Evolutionary conservation across 2,329 filamentous ascomycete species (phyloP), one percentile per base, ranked within the genome.

Genomic region (Mariannaea elegans): DNA sequence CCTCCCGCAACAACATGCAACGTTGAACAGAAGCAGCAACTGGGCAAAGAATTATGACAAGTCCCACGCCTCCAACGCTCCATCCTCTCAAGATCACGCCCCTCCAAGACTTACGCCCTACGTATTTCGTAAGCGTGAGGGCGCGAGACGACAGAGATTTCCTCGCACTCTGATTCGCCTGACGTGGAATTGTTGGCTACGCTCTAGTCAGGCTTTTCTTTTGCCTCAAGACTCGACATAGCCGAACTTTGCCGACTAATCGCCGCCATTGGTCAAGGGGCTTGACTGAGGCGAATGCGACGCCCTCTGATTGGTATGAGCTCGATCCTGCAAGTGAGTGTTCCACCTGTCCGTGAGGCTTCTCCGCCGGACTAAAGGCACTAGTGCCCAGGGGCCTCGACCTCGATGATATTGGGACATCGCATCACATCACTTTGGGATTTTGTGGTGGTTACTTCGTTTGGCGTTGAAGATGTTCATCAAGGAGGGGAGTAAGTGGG

Each of bases 161-260:
- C 60, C 55, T 59, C 45, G 59, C 45, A 16, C 45, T 58, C 29
- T 64, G 62, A 69, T 69, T 69, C 58, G 66, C 48, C 52, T 24
- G 34, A 27, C 18, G n/a, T 42, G 16, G 41, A 47, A 47, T 58
- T 55, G 49, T 55, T 63, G 56, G 36, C 62, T 39, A 49, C 52
- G 31, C 31, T 36, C 27, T 23, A 27, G 44, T 38, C 45, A 61
- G 63, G 61, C 41, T 59, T 61, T 49, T 59, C 39, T 46, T 55
- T 34, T 64, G 48, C 38, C 49, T 53, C 44, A 7, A 3, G 23
- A 16, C 31, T 44, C 14, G 18, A 8, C 56, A 62, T 67, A 67
- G 48, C 67, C 67, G 67, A 70, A 64, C 59, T 41, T 66, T 67
- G 56, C 67, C 67, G 67, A 70, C 38, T 67, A 70, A 63, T 66